Conservation (phyloP, 129 eudicot species). For the Pittosporum tobira region DNA sequence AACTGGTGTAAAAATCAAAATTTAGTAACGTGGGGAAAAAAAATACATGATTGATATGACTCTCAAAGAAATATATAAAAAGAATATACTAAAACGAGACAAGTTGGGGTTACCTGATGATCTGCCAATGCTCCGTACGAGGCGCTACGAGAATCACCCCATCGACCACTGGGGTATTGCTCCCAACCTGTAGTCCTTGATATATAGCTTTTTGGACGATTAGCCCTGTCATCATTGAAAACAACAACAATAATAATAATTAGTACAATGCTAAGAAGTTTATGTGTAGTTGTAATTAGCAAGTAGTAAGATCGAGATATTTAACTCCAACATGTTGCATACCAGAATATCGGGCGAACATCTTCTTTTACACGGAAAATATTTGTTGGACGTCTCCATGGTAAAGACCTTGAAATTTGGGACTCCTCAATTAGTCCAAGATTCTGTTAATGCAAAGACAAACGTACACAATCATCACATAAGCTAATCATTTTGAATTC, state of each 20-base stretch:
- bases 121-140: slow-evolving; percentile 87
- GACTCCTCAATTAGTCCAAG: slow-evolving; percentile 94
- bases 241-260: not conserved
- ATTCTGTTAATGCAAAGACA: slow-evolving; percentile 43
- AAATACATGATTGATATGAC: not conserved
- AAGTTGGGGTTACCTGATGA: slow-evolving; percentile 56
- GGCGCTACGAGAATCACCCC: slow-evolving; percentile 89
- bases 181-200: slow-evolving; percentile 89
- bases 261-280: too few species aligned
- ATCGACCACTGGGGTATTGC: slow-evolving; percentile 85
- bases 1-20: slow-evolving; percentile 43
- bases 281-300: not conserved
- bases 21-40: slow-evolving; percentile 7
- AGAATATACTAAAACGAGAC: not conserved
- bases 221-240: slow-evolving; percentile 53
- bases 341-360: slow-evolving; percentile 96
- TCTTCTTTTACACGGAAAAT: slow-evolving; percentile 80
- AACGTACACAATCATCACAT: slow-evolving; percentile 3
- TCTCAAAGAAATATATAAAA: not conserved
- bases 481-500: slow-evolving; percentile 4
- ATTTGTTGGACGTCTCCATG: slow-evolving; percentile 93
- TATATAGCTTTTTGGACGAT: slow-evolving; percentile 96
- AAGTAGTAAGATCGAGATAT: not conserved
- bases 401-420: slow-evolving; percentile 76
- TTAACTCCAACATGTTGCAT: slow-evolving; percentile 8